Conservation (phyloP, 768 basidiomycete genomes). For the Hysterangium stoloniferum region DNA sequence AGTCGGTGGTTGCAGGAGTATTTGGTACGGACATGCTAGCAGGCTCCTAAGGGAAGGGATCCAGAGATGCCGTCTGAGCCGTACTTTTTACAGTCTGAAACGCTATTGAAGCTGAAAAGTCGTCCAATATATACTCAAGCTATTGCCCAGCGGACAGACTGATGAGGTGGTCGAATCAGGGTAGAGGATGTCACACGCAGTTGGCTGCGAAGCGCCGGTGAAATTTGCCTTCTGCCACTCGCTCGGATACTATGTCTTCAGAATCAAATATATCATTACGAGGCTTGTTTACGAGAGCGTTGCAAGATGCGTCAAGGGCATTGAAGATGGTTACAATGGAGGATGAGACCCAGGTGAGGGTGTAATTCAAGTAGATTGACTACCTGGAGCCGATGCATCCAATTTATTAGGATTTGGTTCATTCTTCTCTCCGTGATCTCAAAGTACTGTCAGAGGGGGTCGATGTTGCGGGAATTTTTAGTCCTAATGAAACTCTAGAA, state of each 20-base stretch:
- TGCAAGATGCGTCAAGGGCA: slow-evolving; percentile 32
- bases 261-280: slow-evolving; percentile 23
- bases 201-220: not conserved
- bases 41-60: slow-evolving; percentile 1
- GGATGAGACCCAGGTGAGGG: slow-evolving; percentile 38
- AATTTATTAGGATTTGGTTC: slow-evolving; percentile 47
- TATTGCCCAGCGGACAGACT: not conserved
- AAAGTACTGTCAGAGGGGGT: slow-evolving; percentile 45
- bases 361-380: too few species aligned
- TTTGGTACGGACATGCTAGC: slow-evolving; percentile 13
- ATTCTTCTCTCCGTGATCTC: slow-evolving; percentile 49
- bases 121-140: not conserved
- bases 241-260: not conserved
- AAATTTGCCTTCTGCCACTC: not conserved
- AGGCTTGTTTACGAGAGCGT: slow-evolving; percentile 32
- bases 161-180: slow-evolving; percentile 1
- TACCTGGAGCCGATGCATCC: slow-evolving; percentile 6
- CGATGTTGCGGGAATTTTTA: slow-evolving; percentile 62
- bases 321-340: slow-evolving; percentile 32
- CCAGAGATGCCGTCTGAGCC: not conserved
- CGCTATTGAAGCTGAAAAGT: not conserved
- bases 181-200: not conserved
- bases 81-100: not conserved
- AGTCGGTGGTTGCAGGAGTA: slow-evolving; percentile 72
- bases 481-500: slow-evolving; percentile 73